These are phyloP conservation scores for Aspergillus sp. DNA, from an alignment of 2,329 filamentous ascomycete species.

Conservation along the genomic window DNA sequence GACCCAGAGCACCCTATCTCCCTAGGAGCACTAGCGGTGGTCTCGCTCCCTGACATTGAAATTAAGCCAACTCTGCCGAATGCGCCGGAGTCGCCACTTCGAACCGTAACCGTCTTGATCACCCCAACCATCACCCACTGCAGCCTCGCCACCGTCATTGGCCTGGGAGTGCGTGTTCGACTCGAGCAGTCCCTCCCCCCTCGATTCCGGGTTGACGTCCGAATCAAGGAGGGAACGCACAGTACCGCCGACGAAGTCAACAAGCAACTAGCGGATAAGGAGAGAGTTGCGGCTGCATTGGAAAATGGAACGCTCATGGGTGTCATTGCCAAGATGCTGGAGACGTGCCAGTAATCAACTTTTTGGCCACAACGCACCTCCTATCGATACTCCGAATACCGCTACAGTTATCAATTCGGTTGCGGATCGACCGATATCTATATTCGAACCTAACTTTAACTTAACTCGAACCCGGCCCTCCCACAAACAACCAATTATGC, in stretches of 20 bases:
- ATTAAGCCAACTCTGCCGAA: conserved; percentile 67
- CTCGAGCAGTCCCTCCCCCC: conserved; percentile 88
- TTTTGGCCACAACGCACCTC: background rate
- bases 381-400: no score
- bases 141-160: conserved; percentile 93
- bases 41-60: conserved; percentile 91
- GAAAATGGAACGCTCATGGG: conserved; percentile 89
- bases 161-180: conserved; percentile 84
- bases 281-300: conserved; percentile 87
- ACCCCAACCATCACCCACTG: conserved; percentile 98
- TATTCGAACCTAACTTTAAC: background rate
- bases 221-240: conserved; percentile 95
- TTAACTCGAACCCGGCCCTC: background rate
- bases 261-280: conserved; percentile 95
- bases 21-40: conserved; percentile 86
- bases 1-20: conserved; percentile 96
- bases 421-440: background rate
- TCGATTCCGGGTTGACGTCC: conserved; percentile 86
- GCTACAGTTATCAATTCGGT: no score
- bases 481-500: conserved; percentile 2
- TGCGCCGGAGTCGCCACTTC: conserved; percentile 57
- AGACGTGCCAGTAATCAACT: conserved; percentile 64
- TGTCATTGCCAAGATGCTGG: conserved; percentile 89
- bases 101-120: conserved; percentile 79
- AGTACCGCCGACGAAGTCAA: conserved; percentile 93